Conservation (phyloP, 2,329 filamentous ascomycete species). For the Xylariaceae sp. region DNA sequence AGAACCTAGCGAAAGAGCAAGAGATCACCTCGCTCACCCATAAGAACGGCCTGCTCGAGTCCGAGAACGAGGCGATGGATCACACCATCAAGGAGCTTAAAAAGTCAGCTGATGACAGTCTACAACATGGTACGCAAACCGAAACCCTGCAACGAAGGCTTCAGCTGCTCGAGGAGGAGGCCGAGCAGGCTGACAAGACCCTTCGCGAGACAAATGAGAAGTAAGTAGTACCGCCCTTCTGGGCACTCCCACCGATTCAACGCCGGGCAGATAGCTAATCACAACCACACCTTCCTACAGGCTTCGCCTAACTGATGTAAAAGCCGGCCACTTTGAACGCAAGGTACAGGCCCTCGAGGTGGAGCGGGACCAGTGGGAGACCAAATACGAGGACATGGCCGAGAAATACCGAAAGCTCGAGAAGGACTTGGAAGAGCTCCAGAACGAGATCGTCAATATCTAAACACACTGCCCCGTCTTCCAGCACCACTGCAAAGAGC, state of each 20-base stretch:
- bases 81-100: conserved; percentile 77
- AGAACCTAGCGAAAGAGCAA: conserved; percentile 94
- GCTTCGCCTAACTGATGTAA: conserved; percentile 97
- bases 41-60: conserved; percentile 88
- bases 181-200: conserved; percentile 92
- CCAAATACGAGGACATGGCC: conserved; percentile 96
- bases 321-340: conserved; percentile 98
- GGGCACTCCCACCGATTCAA: not conserved
- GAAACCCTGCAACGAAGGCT: conserved; percentile 88
- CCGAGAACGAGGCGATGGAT: conserved; percentile 91
- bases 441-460: conserved; percentile 88
- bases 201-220: conserved; percentile 97
- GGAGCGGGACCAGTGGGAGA: conserved; percentile 89
- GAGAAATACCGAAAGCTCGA: conserved; percentile 94
- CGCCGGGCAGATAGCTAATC: conserved; percentile 5
- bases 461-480: conserved; percentile 40
- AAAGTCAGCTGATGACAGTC: conserved; percentile 74
- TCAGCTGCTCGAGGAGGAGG: conserved; percentile 96
- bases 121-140: conserved; percentile 80
- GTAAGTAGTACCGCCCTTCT: conserved; percentile 50
- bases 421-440: conserved; percentile 63
- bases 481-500: conserved; percentile 4
- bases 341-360: conserved; percentile 96
- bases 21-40: conserved; percentile 94
- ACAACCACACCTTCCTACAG: conserved; percentile 40